Evolutionary conservation across 1,284 basidiomycete genomes (phyloP).

Genomic region (Volvariella surrecta): DNA sequence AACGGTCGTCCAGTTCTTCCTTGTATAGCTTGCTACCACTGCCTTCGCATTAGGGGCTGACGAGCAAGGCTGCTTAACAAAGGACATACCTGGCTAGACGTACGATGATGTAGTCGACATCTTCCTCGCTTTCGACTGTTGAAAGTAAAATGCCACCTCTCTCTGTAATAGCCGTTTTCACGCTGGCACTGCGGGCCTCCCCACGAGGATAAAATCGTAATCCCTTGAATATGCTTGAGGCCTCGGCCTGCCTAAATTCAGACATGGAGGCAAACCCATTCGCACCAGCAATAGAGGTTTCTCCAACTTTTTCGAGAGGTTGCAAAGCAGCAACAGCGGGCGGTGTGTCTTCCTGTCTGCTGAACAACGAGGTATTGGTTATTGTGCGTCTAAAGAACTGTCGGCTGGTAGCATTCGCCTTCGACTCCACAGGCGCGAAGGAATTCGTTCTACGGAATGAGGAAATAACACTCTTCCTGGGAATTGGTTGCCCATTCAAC

Average conservation of each 20-base stretch:
- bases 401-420: slow-evolving; percentile 13
- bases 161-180: slow-evolving; percentile 48
- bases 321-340: not conserved
- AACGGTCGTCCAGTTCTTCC: slow-evolving; percentile 35
- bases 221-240: slow-evolving; percentile 36
- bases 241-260: not conserved
- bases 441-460: slow-evolving; percentile 50
- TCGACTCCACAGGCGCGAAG: slow-evolving; percentile 32
- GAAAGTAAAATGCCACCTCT: slow-evolving; percentile 43
- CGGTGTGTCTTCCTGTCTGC: not conserved
- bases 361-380: slow-evolving; percentile 13
- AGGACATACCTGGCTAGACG: slow-evolving; percentile 54
- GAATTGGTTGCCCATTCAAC: slow-evolving; percentile 9
- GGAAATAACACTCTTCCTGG: slow-evolving; percentile 38
- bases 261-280: slow-evolving; percentile 13
- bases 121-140: slow-evolving; percentile 33
- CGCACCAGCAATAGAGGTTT: slow-evolving; percentile 12
- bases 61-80: slow-evolving; percentile 1
- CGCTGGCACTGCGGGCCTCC: slow-evolving; percentile 48
- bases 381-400: slow-evolving; percentile 41
- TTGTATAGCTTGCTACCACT: slow-evolving; percentile 58
- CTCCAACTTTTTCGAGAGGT: slow-evolving; percentile 14
- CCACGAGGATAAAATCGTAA: slow-evolving; percentile 49
- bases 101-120: slow-evolving; percentile 58
- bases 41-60: not conserved